phyloP scores from a whole-genome alignment of 2,329 filamentous ascomycete genomes.

The Phyllosticta citrichinensis region DNA sequence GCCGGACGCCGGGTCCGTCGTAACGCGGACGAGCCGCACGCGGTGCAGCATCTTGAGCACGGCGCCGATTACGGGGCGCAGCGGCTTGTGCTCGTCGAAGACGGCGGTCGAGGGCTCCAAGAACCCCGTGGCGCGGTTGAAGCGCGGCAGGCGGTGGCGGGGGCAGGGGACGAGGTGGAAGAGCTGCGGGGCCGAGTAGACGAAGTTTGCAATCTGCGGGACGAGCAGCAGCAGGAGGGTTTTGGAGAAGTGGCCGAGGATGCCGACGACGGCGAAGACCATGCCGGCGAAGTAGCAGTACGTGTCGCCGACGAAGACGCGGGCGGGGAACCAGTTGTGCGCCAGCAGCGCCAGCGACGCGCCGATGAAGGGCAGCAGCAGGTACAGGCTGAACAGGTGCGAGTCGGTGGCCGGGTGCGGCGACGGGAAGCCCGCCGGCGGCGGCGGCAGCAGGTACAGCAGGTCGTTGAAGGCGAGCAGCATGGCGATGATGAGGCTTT shows the following conservation, averaged over 20 bases:
- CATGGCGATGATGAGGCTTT: slow-evolving; percentile 81
- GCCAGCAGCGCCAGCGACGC: slow-evolving; percentile 76
- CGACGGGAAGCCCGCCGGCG: slow-evolving; percentile 47
- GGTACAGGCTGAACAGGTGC: slow-evolving; percentile 90
- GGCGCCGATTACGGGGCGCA: slow-evolving; percentile 51
- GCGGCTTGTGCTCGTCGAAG: slow-evolving; percentile 52
- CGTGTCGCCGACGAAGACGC: slow-evolving; percentile 94
- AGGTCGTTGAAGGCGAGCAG: slow-evolving; percentile 79
- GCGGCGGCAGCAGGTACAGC: slow-evolving; percentile 67
- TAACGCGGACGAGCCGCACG: slow-evolving; percentile 59
- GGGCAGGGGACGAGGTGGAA: slow-evolving; percentile 87
- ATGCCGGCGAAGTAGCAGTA: slow-evolving; percentile 99
- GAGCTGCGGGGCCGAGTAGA: slow-evolving; percentile 86
- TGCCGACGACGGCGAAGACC: slow-evolving; percentile 95
- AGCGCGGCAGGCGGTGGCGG: slow-evolving; percentile 78
- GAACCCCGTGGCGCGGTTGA: slow-evolving; percentile 75
- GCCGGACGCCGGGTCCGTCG: slow-evolving; percentile 52
- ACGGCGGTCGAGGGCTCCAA: slow-evolving; percentile 78
- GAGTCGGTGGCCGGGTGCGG: slow-evolving; percentile 92
- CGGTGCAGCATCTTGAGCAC: slow-evolving; percentile 58
- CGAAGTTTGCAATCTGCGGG: slow-evolving; percentile 92
- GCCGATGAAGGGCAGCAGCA: slow-evolving; percentile 86
- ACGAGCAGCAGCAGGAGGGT: slow-evolving; percentile 83
- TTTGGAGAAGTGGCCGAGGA: slow-evolving; percentile 96
- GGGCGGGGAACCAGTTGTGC: slow-evolving; percentile 94